Conservation (phyloP, 1,139 yeast species). For the Scheffersomyces parashehatae region DNA sequence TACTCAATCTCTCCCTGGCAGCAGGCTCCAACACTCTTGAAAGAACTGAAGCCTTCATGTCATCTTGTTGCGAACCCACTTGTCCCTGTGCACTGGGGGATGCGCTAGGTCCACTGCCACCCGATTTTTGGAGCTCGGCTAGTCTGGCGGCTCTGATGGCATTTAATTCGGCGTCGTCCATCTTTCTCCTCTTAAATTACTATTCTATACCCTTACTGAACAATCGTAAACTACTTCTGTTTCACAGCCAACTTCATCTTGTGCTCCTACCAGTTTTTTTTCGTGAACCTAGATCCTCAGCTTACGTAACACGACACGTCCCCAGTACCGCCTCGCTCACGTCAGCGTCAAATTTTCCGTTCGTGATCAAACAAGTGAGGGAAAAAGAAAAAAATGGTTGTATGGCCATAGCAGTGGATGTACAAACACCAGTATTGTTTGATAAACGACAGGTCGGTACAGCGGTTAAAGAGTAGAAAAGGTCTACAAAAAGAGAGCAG, state of each 20-base stretch:
- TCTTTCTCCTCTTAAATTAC: constrained; percentile 13
- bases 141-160: constrained; percentile 89
- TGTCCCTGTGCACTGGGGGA: constrained; percentile 12
- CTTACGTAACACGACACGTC: background rate
- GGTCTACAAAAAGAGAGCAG: too few relatives aligned
- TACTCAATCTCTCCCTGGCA: constrained; percentile 84
- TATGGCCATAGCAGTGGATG: too few relatives aligned
- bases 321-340: background rate
- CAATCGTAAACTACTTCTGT: background rate
- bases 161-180: constrained; percentile 80
- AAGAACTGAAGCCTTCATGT: constrained; percentile 44
- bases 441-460: too few relatives aligned
- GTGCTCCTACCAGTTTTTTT: too few relatives aligned
- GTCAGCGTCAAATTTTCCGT: background rate
- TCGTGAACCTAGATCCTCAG: background rate
- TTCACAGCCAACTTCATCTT: background rate
- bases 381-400: too few relatives aligned
- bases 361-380: background rate
- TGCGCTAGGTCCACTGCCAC: constrained; percentile 10
- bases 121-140: constrained; percentile 70
- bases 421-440: too few relatives aligned
- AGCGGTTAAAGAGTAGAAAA: too few relatives aligned
- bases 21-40: constrained; percentile 74
- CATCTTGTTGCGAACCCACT: constrained; percentile 23
- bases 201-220: background rate